Percentiles rank a stretch among this genome's conserved stretches.
Conservation (phyloP, 148 eudicot species). For the Rhododendron vialii region DNA sequence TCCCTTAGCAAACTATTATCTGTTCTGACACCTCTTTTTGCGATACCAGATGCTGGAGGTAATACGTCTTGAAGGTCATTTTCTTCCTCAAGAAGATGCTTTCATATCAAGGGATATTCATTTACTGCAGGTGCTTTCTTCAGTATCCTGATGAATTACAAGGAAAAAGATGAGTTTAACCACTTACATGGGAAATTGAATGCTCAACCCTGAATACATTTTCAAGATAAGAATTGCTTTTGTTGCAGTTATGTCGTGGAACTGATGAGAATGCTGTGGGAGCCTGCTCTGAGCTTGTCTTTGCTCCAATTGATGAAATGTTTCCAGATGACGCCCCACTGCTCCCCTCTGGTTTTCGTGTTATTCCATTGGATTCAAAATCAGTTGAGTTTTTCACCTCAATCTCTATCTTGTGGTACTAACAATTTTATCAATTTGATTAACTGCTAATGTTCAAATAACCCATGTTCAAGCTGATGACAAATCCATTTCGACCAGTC, state of each 20-base stretch:
- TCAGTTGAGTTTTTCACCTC: slow-evolving; percentile 48
- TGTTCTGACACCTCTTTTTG: not conserved
- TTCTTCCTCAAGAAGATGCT: slow-evolving; percentile 72
- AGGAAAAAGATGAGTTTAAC: not conserved
- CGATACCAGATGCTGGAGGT: slow-evolving; percentile 73
- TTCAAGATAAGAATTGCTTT: not conserved
- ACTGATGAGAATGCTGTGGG: slow-evolving; percentile 80
- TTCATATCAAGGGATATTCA: slow-evolving; percentile 73
- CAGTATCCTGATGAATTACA: not conserved
- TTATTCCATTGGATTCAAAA: slow-evolving; percentile 77
- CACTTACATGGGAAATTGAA: not conserved
- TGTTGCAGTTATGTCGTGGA: slow-evolving; percentile 72
- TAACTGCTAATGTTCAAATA: not conserved
- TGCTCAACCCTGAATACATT: not conserved
- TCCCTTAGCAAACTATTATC: not conserved
- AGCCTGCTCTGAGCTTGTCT: slow-evolving; percentile 87
- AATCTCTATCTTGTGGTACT: not conserved
- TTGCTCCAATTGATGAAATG: slow-evolving; percentile 95
- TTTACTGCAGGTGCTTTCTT: slow-evolving; percentile 64
- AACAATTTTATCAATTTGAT: not conserved
- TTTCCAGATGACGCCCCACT: slow-evolving; percentile 91
- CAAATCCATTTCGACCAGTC: not conserved
- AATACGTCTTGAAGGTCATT: slow-evolving; percentile 87
- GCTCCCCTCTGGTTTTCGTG: slow-evolving; percentile 89
- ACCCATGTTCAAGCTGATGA: not conserved